Conservation (phyloP, 306 rosid genomes). For the Cucurbita moschata region DNA sequence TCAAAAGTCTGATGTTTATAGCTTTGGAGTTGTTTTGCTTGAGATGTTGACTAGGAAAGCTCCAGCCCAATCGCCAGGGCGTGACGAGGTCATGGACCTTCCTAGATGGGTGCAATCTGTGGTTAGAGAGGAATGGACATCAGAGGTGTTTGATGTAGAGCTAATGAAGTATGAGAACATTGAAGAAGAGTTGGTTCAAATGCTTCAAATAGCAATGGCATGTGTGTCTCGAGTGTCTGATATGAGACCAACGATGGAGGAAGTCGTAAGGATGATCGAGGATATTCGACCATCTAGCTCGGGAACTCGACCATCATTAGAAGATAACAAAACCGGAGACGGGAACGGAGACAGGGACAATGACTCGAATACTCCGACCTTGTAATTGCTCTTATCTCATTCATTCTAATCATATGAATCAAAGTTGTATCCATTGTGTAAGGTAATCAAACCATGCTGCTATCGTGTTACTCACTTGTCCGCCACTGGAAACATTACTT, state of each 20-base stretch:
- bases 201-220: constrained; percentile 90
- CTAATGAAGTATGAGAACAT: constrained; percentile 54
- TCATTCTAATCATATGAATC: not conserved
- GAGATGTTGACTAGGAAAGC: constrained; percentile 84
- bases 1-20: constrained; percentile 63
- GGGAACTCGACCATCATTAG: constrained; percentile 30
- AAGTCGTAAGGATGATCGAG: constrained; percentile 59
- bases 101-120: constrained; percentile 88
- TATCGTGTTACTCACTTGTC: too few species aligned
- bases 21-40: constrained; percentile 78
- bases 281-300: constrained; percentile 37
- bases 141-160: constrained; percentile 90
- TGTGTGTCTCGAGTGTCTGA: constrained; percentile 71
- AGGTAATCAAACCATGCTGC: too few species aligned
- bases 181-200: constrained; percentile 89
- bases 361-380: constrained; percentile 15
- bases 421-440: too few species aligned
- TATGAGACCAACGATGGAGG: constrained; percentile 67
- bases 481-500: too few species aligned
- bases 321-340: constrained; percentile 15
- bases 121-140: constrained; percentile 88
- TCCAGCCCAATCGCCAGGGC: constrained; percentile 57
- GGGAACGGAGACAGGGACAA: too few species aligned
- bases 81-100: constrained; percentile 59
- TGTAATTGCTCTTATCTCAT: constrained; percentile 20